Base-by-base conservation (phyloP, 2,329 filamentous ascomycete genomes). In the Aspergillus calidoustus region DNA sequence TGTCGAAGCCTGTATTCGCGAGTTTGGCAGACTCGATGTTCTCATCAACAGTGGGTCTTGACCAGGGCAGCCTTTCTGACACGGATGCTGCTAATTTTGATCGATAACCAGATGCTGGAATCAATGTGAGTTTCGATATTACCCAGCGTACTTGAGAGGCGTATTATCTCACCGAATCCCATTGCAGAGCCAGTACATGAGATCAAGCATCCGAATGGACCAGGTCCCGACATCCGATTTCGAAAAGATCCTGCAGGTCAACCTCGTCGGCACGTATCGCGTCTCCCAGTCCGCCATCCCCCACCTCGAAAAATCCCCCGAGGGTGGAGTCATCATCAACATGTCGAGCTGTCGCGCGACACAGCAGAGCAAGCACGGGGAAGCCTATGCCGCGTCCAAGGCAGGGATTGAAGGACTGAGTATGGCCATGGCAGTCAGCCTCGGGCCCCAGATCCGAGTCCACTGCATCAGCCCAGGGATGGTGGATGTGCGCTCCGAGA, bases 331-430 rank as follows among this genome's bases (percentile, higher is more conserved):
- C 8, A 50, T 50, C 11, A 50, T 50, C 23, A 50, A 50, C 48
- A 30, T 50, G 48, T 50, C 48, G 0, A 50, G 48, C 48, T 50
- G 48, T 28, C 48, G 48, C 11, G 48, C 48, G 3, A 50, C 48
- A 17, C 48, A 50, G 48, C 48, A 50, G 25, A 50, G 48, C 23
- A 30, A 30, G 13, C 48, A 50, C 48, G 48, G 48, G 23, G 48
- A 50, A 30, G 48, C 48, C 23, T 50, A 50, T 25, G 48, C 48
- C 15, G 48, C 48, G 7, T 50, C 48, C 9, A 50, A 50, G 48
- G 48, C 48, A 2, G 48, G 48, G 22, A 50, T 50, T 28, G 48
- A 50, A 25, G 48, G 48, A 23, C 22, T 50, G 2, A 50, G 48
- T 28, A 31, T 50, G 48, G 48, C 48, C 15, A 50, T 50, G 48